phyloP scores from a whole-genome alignment of 176 grass and related monocot species.

The Carex kokanica region DNA sequence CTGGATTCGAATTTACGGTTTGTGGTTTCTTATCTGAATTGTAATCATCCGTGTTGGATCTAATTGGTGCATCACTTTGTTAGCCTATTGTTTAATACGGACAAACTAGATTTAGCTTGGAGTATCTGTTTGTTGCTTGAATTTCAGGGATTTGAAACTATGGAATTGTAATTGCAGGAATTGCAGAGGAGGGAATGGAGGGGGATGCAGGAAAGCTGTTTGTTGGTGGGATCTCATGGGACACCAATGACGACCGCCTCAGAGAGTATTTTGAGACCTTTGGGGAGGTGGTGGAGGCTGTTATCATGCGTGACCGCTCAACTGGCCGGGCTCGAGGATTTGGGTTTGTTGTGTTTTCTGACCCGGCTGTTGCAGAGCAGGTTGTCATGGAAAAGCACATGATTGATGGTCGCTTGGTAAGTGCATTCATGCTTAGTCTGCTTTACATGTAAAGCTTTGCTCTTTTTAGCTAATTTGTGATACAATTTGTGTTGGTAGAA shows the following conservation, averaged over 20 bases:
- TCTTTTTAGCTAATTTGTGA: neutral
- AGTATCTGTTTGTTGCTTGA: neutral
- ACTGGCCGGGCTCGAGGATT: constrained; percentile 78
- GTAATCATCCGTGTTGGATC: constrained; percentile 4
- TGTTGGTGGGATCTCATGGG: constrained; percentile 94
- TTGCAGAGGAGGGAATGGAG: constrained; percentile 49
- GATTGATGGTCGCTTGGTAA: constrained; percentile 91
- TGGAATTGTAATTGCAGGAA: constrained; percentile 18
- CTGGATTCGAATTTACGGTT: constrained; percentile 31
- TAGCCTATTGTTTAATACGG: neutral
- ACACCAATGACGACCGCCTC: constrained; percentile 87
- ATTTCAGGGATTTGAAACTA: constrained; percentile 22
- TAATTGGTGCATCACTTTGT: neutral
- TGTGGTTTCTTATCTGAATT: constrained; percentile 47
- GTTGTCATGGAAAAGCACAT: constrained; percentile 85
- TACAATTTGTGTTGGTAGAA: neutral
- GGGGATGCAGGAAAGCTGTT: constrained; percentile 78
- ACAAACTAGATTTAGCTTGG: constrained; percentile 5
- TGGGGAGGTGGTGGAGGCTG: constrained; percentile 82
- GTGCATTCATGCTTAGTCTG: neutral
- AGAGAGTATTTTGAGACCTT: constrained; percentile 75
- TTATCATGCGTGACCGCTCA: constrained; percentile 76
- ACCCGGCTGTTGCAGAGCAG: constrained; percentile 51
- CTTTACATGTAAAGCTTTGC: neutral
- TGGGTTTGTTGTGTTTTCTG: constrained; percentile 81